A percentile compares a stretch with the other conserved stretches of the same genome.
Conservation (phyloP, 2,329 filamentous ascomycete genomes). For the Fusarium armeniacum region DNA sequence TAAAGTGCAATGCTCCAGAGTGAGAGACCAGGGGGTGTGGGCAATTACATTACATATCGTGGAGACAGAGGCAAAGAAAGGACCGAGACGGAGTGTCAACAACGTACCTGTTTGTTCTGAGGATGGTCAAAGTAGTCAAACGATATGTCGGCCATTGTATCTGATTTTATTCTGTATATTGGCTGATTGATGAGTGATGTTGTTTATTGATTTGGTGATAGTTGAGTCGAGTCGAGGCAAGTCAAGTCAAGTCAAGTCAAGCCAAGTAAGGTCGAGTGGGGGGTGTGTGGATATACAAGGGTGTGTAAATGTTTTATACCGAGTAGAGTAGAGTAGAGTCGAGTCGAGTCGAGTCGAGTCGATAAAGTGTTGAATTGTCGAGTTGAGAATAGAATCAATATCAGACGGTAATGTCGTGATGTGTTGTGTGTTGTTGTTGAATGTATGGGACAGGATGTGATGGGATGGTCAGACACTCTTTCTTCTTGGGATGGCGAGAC, state of each 20-base stretch:
- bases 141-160: constrained; percentile 49
- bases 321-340: constrained; percentile 13
- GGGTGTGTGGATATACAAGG: constrained; percentile 29
- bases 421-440: constrained; percentile 41
- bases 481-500: constrained; percentile 47
- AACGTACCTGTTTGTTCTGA: constrained; percentile 50
- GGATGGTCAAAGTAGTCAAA: constrained; percentile 51
- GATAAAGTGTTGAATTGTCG: neutral
- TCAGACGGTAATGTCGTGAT: constrained; percentile 39
- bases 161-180: constrained; percentile 11
- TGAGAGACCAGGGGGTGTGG: constrained; percentile 40
- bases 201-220: constrained; percentile 3
- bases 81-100: constrained; percentile 15
- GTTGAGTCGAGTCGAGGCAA: constrained; percentile 1
- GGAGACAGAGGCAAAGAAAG: constrained; percentile 26
- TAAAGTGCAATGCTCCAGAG: constrained; percentile 44
- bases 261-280: neutral
- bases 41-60: constrained; percentile 20
- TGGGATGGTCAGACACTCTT: constrained; percentile 46
- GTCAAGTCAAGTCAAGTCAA: neutral
- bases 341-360: constrained; percentile 27
- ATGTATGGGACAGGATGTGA: constrained; percentile 36
- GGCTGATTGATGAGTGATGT: constrained; percentile 38
- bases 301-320: constrained; percentile 15
- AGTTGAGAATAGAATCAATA: constrained; percentile 1